Percentiles rank a stretch among this genome's conserved stretches.
Evolutionary conservation across 352 stramenopile species (phyloP).

Genomic region (Pythium biforme): DNA sequence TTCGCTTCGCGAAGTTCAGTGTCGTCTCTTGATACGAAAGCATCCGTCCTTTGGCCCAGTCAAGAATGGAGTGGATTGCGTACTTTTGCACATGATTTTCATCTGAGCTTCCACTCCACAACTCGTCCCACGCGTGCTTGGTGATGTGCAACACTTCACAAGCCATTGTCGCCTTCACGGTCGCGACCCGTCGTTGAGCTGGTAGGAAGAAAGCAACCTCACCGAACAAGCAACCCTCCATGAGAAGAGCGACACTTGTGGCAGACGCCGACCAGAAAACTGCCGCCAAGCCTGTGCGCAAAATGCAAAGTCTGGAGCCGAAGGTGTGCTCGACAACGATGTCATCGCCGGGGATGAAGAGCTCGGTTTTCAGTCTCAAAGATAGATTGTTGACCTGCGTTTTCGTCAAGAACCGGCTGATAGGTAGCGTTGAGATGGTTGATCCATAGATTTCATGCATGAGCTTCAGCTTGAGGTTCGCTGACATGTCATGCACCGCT

Average conservation of each 20-base stretch:
- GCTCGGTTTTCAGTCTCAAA: slow-evolving; percentile 51
- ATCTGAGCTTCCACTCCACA: slow-evolving; percentile 40
- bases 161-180: slow-evolving; percentile 51
- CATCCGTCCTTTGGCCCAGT: slow-evolving; percentile 52
- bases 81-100: slow-evolving; percentile 56
- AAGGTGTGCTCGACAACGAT: slow-evolving; percentile 61
- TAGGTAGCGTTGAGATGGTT: slow-evolving; percentile 43
- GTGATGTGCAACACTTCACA: slow-evolving; percentile 67
- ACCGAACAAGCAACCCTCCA: slow-evolving; percentile 64
- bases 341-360: slow-evolving; percentile 70
- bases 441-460: slow-evolving; percentile 73
- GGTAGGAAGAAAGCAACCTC: slow-evolving; percentile 72
- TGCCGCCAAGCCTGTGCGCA: slow-evolving; percentile 50
- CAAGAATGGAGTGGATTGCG: slow-evolving; percentile 50
- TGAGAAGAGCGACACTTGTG: slow-evolving; percentile 53
- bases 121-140: slow-evolving; percentile 59
- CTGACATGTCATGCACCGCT: slow-evolving; percentile 56
- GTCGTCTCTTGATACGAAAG: slow-evolving; percentile 38
- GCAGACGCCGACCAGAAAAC: slow-evolving; percentile 55
- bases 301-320: slow-evolving; percentile 53
- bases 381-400: slow-evolving; percentile 70
- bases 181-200: slow-evolving; percentile 53
- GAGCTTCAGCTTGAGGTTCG: slow-evolving; percentile 68
- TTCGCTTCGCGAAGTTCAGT: slow-evolving; percentile 43
- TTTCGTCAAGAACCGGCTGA: slow-evolving; percentile 55